Evolutionary conservation across 2,329 filamentous ascomycete species (phyloP), one percentile per base, ranked within the genome.

Genomic region (Lasiodiplodia sp.): DNA sequence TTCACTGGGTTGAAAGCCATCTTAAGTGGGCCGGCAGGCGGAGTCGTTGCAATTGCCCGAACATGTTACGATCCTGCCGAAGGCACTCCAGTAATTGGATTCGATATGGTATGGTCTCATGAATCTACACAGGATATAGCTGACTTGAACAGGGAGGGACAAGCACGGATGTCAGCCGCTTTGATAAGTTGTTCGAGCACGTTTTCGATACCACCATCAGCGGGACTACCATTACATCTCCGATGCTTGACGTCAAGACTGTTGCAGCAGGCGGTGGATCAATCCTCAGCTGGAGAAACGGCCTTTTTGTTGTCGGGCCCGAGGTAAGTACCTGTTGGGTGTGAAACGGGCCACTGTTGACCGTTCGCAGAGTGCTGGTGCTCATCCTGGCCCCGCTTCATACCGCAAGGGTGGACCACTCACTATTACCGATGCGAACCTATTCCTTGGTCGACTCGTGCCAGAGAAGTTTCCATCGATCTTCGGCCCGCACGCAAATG

Each of bases 281-380:
- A 0, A 86, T 91, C 38, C 84, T 97, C 3, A 96, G 96, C 80
- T 97, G 93, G 86, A 89, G 88, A 71, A 97, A 97, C 72, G 94
- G 94, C 0, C 83, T 97, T 0, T 97, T 97, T 72, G 91, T 94
- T 0, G 94, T 97, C 4, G 94, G 94, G 0, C 94, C 94, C 0
- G 93, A 97, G 47, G 65, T 67, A 25, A 44, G 28, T 25, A 2
- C 12, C 12, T 6, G 10, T n/a, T 8, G 4, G 3, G 16, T 11
- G 1, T 5, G 14, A 25, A 18, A n/a, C 2, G 12, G 51, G 16
- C n/a, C 28, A 12, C 4, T 18, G n/a, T 44, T 67, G 8, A 67
- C 5, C 2, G 6, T 8, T 11, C 2, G 6, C 12, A 68, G 67
- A 68, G 71, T 18, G 74, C 78, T 81, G 49, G 73, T 79, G 47